phyloP scores from a whole-genome alignment of 2,329 filamentous ascomycete genomes.

The Leptographium galeiforme region DNA sequence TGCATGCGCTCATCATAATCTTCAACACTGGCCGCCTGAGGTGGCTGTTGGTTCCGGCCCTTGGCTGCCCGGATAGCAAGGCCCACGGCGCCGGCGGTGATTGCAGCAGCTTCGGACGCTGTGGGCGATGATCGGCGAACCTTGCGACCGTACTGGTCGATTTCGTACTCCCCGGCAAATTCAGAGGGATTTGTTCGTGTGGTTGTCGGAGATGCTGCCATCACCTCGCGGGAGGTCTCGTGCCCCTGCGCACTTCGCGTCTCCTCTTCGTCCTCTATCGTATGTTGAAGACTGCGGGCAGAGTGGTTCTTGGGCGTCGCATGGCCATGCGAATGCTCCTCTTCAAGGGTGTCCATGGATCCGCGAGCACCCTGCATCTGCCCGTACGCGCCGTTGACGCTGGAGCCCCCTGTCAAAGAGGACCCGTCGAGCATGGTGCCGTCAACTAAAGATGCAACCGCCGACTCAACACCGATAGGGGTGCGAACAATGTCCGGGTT shows the following conservation, averaged over 20 bases:
- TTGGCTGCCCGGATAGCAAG: slow-evolving; percentile 38
- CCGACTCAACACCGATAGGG: slow-evolving; percentile 66
- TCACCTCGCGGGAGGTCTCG: slow-evolving; percentile 16
- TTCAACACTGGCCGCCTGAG: slow-evolving; percentile 10
- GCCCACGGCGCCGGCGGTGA: slow-evolving; percentile 41
- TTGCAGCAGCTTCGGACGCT: slow-evolving; percentile 38
- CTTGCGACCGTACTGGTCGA: slow-evolving; percentile 45
- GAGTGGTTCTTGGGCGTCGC: slow-evolving; percentile 25
- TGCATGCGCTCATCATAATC: slow-evolving; percentile 18
- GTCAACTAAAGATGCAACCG: slow-evolving; percentile 73
- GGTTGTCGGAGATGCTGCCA: slow-evolving; percentile 14
- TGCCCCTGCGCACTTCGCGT: background rate
- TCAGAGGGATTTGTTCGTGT: slow-evolving; percentile 18
- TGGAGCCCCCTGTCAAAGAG: slow-evolving; percentile 49
- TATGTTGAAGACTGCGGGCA: slow-evolving; percentile 23
- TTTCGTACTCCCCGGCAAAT: slow-evolving; percentile 39
- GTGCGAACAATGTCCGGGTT: slow-evolving; percentile 68
- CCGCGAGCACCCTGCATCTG: slow-evolving; percentile 23
- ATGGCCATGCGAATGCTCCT: slow-evolving; percentile 19
- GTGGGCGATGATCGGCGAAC: slow-evolving; percentile 39
- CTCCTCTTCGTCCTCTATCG: slow-evolving; percentile 22
- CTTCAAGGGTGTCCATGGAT: slow-evolving; percentile 22
- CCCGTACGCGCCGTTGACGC: slow-evolving; percentile 31
- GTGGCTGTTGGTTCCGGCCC: slow-evolving; percentile 27
- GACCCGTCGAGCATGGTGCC: slow-evolving; percentile 59